Evolutionary conservation across 108 stramenopile species (phyloP), one percentile per base, ranked within the genome.

Genomic region (Nitzschia inconspicua): DNA sequence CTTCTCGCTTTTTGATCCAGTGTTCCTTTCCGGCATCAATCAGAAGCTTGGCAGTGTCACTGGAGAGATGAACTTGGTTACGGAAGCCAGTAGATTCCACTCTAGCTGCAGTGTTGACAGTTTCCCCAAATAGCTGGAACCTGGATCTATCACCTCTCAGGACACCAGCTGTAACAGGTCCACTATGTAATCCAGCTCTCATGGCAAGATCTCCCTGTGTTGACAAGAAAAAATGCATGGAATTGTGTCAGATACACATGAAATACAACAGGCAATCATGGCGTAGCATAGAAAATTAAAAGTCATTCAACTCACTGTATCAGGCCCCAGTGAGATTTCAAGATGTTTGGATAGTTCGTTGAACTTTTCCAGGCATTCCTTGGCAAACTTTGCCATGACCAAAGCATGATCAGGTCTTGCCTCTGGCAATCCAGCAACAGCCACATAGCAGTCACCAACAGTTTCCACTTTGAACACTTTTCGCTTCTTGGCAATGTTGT

Each of bases 61-160:
- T 13, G 28, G 71, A 73, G 0, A 85, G 11, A 49, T 85, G 84
- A 34, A 85, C 69, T 14, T 25, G 43, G 32, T 68, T 60, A 13
- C 66, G 61, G 35, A 61, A 35, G 6, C 80, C 75, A 3, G 73
- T 69, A 4, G 51, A 52, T 53, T 85, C 84, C 24, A 85, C 74
- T 4, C 84, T 44, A 25, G 69, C 64, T 11, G 72, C 71, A 10
- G 70, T 72, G 39, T 85, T 85, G 47, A 85, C 78, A 0, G 84
- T 80, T 34, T 85, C 84, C 1, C 84, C 84, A 49, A 85, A 85
- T 2, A 85, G 46, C 20, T 85, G 69, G 49, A 85, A 85, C 11
- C 84, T 58, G 22, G 79, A 56, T 31, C 77, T 85, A 11, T 77
- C 57, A 6, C 84, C 84, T 13, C 80, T 65, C 11, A 85, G 65